Percentiles rank a stretch among this genome's conserved stretches.
These are phyloP conservation scores for Pharus latifolius DNA, from an alignment of 176 grass and related monocot genomes.

Conservation along the genomic window DNA sequence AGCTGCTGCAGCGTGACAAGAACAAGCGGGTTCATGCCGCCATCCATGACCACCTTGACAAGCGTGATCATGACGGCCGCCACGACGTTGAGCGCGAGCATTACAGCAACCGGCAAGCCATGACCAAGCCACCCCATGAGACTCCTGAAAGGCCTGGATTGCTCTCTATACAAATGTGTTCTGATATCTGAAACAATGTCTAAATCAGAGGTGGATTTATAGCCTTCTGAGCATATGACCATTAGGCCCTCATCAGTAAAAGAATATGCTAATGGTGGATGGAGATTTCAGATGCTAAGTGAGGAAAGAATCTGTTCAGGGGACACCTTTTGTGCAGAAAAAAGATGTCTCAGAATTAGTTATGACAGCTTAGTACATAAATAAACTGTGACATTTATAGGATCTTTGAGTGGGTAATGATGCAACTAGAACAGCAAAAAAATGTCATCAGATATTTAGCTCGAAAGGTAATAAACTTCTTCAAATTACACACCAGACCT, in stretches of 20 bases:
- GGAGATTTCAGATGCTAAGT: background rate
- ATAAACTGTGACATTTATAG: background rate
- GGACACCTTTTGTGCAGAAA: background rate
- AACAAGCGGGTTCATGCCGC: slow-evolving; percentile 63
- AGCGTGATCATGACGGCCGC: slow-evolving; percentile 55
- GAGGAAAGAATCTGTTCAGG: slow-evolving; percentile 26
- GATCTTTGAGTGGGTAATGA: slow-evolving; percentile 14
- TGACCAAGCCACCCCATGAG: slow-evolving; percentile 20
- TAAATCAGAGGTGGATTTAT: background rate
- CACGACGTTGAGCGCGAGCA: slow-evolving; percentile 41
- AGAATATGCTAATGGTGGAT: background rate
- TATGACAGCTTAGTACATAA: slow-evolving; percentile 4
- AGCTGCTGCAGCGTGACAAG: slow-evolving; percentile 72
- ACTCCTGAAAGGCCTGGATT: too few relatives aligned
- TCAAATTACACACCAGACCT: too few relatives aligned
- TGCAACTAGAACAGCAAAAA: background rate
- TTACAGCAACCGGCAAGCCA: slow-evolving; percentile 29
- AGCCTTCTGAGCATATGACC: background rate
- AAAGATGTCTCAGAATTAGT: background rate
- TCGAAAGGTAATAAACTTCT: too few relatives aligned
- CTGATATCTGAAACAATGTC: too few relatives aligned
- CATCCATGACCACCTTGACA: slow-evolving; percentile 58
- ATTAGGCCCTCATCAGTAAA: too few relatives aligned
- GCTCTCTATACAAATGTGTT: too few relatives aligned
- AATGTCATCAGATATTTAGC: too few relatives aligned